Evolutionary conservation across 1,139 yeast species (phyloP), one percentile per base, ranked within the genome.

Genomic region (Debaryomycetaceae sp.): DNA sequence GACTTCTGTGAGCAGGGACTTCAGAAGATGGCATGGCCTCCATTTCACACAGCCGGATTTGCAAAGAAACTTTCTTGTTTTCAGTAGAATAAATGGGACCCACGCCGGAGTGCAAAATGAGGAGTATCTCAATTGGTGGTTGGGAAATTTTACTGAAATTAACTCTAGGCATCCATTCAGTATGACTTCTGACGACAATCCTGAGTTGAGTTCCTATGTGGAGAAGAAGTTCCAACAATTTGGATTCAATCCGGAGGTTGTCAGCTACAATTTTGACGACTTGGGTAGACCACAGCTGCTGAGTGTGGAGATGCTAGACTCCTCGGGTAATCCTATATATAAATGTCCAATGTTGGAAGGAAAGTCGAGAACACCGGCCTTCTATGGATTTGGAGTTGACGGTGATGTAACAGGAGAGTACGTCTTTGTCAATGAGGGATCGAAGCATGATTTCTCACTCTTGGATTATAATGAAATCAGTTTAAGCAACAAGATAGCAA

Each of bases 1-100:
- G 47, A 89, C 98, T 1, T 87, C 97, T 1, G 68, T 89, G 17
- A 81, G 87, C 43, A 72, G 97, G 50, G 98, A 91, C 62, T 81
- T 87, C 60, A 76, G 93, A 54, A 67, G 96, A 44, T 65, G 88
- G 56, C 89, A 89, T 62, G 81, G 83, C 22, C 75, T 84, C 24
- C 76, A 68, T 44, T 57, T 84, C 42, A 82, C 90, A 3, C 77
- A 75, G 48, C 73, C 79, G n/a, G 93, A 85, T 49, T 76, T 83
- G 27, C 78, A 82, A 52, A 63, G 91, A 40, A 64, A 58, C 37
- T 66, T 50, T 42, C 49, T 66, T 27, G 50, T 59, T 13, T 56
- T 58, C 44, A 59, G 64, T 39, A 71, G 72, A 1, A 58, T 59
- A 8, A 65, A 63, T 6, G 56, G 59, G 41, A 48, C 50, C 34